Conservation (phyloP, 2,329 filamentous ascomycete genomes). For the Onygenales sp. region DNA sequence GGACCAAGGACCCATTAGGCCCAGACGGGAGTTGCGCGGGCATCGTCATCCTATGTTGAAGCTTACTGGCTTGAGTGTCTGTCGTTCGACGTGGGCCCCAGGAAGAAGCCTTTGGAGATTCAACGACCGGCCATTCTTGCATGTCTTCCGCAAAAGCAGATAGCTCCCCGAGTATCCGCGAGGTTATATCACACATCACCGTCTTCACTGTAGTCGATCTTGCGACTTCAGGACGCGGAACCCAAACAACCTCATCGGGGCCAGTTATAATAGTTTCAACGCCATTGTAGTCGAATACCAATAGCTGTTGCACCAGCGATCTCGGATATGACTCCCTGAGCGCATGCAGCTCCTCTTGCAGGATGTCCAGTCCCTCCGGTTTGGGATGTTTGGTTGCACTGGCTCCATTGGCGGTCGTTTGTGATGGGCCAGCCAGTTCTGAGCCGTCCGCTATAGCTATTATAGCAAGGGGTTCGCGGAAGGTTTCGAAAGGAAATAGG, state of each 20-base stretch:
- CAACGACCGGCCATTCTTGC: constrained; percentile 63
- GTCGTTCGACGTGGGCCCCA: constrained; percentile 42
- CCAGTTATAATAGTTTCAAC: constrained; percentile 45
- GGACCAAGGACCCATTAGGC: constrained; percentile 23
- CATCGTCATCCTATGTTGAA: constrained; percentile 69
- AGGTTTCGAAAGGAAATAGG: constrained; percentile 81
- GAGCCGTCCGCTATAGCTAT: constrained; percentile 76
- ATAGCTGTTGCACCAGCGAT: constrained; percentile 65
- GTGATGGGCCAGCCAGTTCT: constrained; percentile 47
- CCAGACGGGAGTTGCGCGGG: constrained; percentile 49
- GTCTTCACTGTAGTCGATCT: constrained; percentile 74
- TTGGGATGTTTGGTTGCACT: constrained; percentile 24
- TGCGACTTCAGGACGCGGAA: constrained; percentile 59
- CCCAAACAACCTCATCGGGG: constrained; percentile 57
- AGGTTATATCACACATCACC: constrained; percentile 69
- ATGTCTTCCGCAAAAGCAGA: constrained; percentile 63
- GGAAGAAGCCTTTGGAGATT: constrained; percentile 55
- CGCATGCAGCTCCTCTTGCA: constrained; percentile 57
- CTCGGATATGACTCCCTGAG: constrained; percentile 65
- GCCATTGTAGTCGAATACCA: constrained; percentile 66
- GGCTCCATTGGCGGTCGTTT: neutral
- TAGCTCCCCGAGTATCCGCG: constrained; percentile 64
- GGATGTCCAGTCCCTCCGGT: constrained; percentile 26
- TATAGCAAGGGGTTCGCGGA: constrained; percentile 72
- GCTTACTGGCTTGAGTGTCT: constrained; percentile 46